Conservation (phyloP, 345 rosid genomes). For the Linum trigynum region DNA sequence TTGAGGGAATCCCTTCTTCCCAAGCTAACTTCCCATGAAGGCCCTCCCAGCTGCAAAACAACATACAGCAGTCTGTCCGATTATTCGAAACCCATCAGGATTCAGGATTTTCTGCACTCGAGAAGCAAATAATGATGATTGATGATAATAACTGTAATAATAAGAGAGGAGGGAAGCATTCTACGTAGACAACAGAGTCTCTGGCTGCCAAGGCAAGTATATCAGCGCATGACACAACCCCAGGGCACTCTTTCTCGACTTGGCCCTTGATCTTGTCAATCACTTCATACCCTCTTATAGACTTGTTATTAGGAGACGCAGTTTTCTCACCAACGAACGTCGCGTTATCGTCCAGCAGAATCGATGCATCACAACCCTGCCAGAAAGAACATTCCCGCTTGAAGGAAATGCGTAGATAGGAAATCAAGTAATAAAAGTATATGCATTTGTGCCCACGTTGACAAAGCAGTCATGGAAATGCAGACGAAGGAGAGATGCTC, state of each 20-base stretch:
- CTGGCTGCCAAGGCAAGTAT: constrained; percentile 2
- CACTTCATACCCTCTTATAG: background rate
- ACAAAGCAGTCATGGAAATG: constrained; percentile 51
- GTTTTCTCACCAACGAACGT: background rate
- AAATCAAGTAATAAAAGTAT: background rate
- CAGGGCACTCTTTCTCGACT: background rate
- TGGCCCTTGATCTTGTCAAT: background rate
- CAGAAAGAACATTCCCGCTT: background rate
- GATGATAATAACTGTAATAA: too few relatives aligned
- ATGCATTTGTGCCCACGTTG: constrained; percentile 16
- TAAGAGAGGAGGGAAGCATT: background rate
- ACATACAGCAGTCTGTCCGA: too few relatives aligned
- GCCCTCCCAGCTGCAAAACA: constrained; percentile 33
- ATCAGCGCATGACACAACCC: constrained; percentile 4
- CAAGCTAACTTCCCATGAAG: constrained; percentile 30
- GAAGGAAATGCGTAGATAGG: background rate
- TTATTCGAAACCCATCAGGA: too few relatives aligned
- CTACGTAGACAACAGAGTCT: background rate
- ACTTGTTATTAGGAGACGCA: background rate
- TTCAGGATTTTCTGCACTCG: too few relatives aligned
- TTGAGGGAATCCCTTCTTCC: constrained; percentile 42
- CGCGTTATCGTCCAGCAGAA: background rate
- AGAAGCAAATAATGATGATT: too few relatives aligned
- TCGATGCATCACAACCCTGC: constrained; percentile 2
- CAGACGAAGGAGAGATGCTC: constrained; percentile 33